These are phyloP conservation scores for Sindora glabra DNA, from an alignment of 306 rosid species.

Conservation along the genomic window DNA sequence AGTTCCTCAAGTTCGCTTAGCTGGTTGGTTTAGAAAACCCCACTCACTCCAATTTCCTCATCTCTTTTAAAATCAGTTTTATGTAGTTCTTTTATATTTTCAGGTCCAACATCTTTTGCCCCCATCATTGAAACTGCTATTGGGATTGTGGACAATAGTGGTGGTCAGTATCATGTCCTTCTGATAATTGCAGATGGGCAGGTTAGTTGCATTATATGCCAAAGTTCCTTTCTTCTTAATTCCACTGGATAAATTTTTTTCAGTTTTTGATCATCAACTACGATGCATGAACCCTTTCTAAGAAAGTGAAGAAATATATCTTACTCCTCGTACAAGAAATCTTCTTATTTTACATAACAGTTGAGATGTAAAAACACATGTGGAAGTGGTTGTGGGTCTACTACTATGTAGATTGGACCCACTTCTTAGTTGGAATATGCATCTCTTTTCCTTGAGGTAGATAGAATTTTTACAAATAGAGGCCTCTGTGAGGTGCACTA, in stretches of 20 bases:
- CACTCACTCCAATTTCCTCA: not conserved
- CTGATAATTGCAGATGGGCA: conserved; percentile 32
- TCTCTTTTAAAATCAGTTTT: not conserved
- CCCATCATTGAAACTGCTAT: conserved; percentile 26
- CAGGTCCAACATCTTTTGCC: conserved; percentile 30
- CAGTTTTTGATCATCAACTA: too few relatives aligned
- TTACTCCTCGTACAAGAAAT: too few relatives aligned
- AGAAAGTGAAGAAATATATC: too few relatives aligned
- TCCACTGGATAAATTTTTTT: not conserved
- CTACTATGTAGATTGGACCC: too few relatives aligned
- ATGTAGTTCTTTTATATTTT: not conserved
- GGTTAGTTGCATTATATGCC: conserved; percentile 2
- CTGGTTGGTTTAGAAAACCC: conserved; percentile 10
- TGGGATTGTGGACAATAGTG: conserved; percentile 10
- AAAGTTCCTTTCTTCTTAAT: not conserved
- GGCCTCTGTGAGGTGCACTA: too few relatives aligned
- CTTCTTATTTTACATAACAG: too few relatives aligned
- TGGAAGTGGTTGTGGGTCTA: too few relatives aligned
- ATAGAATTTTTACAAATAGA: too few relatives aligned
- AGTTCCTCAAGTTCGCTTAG: conserved; percentile 13
- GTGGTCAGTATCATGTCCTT: conserved; percentile 28
- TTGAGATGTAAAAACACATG: too few relatives aligned
- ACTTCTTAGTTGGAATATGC: too few relatives aligned
- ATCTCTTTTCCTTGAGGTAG: too few relatives aligned
- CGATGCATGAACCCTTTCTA: too few relatives aligned